Evolutionary conservation across 2,329 filamentous ascomycete genomes (phyloP).

Genomic region (Colletotrichum sp.): DNA sequence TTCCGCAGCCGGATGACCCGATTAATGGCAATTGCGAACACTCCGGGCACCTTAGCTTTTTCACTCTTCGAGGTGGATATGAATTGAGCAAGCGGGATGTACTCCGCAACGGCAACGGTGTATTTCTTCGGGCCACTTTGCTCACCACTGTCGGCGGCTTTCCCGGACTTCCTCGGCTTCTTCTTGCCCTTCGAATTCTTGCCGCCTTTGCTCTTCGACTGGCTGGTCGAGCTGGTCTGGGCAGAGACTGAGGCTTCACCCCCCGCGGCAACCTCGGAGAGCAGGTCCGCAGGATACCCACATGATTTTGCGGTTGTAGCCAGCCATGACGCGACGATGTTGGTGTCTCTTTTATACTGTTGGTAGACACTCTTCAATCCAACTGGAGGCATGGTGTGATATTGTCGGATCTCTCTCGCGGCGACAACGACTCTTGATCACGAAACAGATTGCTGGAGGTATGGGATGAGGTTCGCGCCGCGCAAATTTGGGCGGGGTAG

Average conservation of each 20-base stretch:
- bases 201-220: not conserved
- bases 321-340: slow-evolving; percentile 45
- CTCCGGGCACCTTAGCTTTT: slow-evolving; percentile 29
- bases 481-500: not conserved
- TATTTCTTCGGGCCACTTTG: slow-evolving; percentile 21
- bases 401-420: accelerated
- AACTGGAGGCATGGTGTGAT: not conserved
- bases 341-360: slow-evolving; percentile 45
- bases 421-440: not conserved
- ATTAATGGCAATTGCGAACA: slow-evolving; percentile 35
- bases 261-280: not conserved
- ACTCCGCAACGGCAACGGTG: slow-evolving; percentile 40
- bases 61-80: slow-evolving; percentile 31
- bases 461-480: not conserved
- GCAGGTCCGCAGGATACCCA: slow-evolving; percentile 33
- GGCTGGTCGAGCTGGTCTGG: not conserved
- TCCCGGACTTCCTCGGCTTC: not conserved
- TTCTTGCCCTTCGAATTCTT: not conserved
- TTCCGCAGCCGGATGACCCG: slow-evolving; percentile 39
- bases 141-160: not conserved
- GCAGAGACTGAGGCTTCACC: not conserved
- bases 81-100: slow-evolving; percentile 40
- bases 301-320: slow-evolving; percentile 40
- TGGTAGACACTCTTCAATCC: slow-evolving; percentile 33
- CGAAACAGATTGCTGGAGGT: not conserved